Conservation (phyloP, 768 basidiomycete species). For the Mycena crocata region DNA sequence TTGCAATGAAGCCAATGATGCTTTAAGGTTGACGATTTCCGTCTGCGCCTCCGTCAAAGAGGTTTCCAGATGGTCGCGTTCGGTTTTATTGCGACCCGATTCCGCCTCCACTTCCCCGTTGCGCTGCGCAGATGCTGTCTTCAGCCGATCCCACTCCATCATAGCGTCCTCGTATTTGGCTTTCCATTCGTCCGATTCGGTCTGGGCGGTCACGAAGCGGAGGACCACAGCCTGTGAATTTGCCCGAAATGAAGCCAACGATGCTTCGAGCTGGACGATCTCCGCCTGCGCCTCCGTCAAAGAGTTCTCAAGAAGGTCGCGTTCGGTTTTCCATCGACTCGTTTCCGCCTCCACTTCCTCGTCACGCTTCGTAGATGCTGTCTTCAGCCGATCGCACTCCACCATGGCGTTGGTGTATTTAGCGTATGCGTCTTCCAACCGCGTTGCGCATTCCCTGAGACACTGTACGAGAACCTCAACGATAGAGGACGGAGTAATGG, state of each 20-base stretch:
- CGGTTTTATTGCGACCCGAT: neutral
- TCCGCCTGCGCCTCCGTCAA: neutral
- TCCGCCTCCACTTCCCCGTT: neutral
- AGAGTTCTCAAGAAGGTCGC: neutral
- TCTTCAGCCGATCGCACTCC: neutral
- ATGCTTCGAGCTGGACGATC: neutral
- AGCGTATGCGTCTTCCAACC: neutral
- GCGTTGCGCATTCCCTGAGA: neutral
- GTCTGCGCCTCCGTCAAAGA: neutral
- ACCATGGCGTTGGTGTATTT: neutral
- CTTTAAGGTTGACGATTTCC: neutral
- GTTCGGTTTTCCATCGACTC: neutral
- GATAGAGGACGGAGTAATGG: conserved; percentile 19
- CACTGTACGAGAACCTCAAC: conserved; percentile 12
- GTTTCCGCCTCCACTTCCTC: neutral
- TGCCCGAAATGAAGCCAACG: neutral
- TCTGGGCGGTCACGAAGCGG: neutral
- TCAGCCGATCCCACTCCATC: neutral
- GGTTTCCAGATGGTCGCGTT: neutral
- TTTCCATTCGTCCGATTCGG: conserved; percentile 7
- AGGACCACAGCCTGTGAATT: neutral
- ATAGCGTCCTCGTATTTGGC: too few species aligned
- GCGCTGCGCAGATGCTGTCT: neutral
- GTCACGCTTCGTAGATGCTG: neutral
- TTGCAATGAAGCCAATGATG: neutral